Base-by-base conservation (phyloP, 2,329 filamentous ascomycete species). In the Colletotrichum falcatum region DNA sequence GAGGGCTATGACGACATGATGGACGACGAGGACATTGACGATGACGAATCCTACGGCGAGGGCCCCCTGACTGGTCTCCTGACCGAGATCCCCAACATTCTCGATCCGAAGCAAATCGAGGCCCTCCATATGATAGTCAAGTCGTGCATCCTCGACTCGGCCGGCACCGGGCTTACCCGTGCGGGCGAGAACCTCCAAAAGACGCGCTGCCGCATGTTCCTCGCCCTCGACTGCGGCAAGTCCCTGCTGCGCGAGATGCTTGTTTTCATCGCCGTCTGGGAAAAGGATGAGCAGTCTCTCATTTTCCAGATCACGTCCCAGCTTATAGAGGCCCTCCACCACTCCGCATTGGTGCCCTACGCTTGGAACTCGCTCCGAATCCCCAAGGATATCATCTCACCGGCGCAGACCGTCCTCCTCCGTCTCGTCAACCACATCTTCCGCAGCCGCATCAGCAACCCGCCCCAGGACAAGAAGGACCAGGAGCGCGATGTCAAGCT, bases 231-330 rank as follows among this genome's bases (percentile, higher is more conserved):
- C 77, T 97, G 94, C 72, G 95, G 95, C 3, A 91, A 95, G 74
- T 97, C 97, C 77, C 85, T 98, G 5, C 85, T 98, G 1, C 88
- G 95, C 66, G 95, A 98, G 79, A 89, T 98, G 76, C 86, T 98
- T 53, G 97, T 98, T 69, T 98, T 98, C 79, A 97, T 98, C 73
- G 95, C 95, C 6, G 95, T 97, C 11, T 98, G 95, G 95, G 95
- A 98, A 78, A 91, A 98, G 76, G 92, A 94, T 49, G 95, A 98
- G 79, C 92, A 95, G 71, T 94, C 97, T 72, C 89, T 97, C 46
- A 97, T 98, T 77, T 98, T 97, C 84, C 95, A 97, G 79, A 94
- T 98, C 79, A 98, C 97, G 80, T 92, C 94, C 54, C 95, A 98
- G 80, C 97, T 98, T 71, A 94, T 98, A 82, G 94, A 97, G 78